These are phyloP conservation scores for Blastobotrys capitulatus DNA, from an alignment of 1,139 yeast species.

Conservation along the genomic window DNA sequence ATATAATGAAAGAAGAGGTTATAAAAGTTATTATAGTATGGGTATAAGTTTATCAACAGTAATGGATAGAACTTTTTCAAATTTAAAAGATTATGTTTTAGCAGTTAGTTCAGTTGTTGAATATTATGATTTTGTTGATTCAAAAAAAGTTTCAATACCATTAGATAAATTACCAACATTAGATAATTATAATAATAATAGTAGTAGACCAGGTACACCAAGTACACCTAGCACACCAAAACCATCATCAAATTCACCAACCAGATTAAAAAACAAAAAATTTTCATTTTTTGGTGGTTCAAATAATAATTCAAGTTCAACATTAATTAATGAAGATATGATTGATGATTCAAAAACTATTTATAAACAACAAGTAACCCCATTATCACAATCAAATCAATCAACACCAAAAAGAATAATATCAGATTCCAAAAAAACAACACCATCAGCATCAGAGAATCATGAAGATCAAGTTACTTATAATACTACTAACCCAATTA, in stretches of 20 bases:
- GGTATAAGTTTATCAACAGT: constrained; percentile 11
- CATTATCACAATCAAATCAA: not conserved
- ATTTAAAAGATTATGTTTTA: constrained; percentile 13
- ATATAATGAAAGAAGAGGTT: constrained; percentile 8
- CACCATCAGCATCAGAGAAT: not conserved
- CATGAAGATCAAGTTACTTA: not conserved
- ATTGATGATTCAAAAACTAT: constrained; percentile 9
- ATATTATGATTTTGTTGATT: constrained; percentile 15
- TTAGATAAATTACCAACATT: constrained; percentile 1
- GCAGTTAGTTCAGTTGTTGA: constrained; percentile 14
- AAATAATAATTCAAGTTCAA: not conserved
- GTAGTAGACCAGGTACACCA: not conserved
- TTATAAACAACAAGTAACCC: constrained; percentile 1
- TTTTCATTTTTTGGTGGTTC: not conserved
- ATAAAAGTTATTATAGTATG: constrained; percentile 8
- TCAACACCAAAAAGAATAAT: not conserved
- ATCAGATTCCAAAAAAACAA: not conserved
- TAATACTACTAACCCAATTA: not conserved
- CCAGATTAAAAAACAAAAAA: not conserved
- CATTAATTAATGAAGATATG: not conserved
- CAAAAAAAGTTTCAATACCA: constrained; percentile 11
- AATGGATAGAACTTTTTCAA: constrained; percentile 10
- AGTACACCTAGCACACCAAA: not conserved
- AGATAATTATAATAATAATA: not conserved
- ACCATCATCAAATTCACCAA: not conserved